Base-by-base conservation (phyloP, 2,329 filamentous ascomycete species). In the Dactylellina drechsleri region DNA sequence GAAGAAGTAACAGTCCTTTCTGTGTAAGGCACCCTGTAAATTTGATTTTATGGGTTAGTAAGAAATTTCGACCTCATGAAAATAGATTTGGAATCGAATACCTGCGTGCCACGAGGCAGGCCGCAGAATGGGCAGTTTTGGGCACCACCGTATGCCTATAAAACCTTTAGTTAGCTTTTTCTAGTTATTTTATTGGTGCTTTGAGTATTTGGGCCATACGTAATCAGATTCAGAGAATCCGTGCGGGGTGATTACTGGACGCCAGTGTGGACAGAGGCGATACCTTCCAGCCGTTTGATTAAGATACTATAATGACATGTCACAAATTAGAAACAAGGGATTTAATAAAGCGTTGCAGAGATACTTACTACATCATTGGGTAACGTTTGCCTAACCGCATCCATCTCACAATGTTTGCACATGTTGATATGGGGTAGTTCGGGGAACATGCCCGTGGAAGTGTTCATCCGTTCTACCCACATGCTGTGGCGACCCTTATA, bases 241-340 rank as follows among this genome's bases (percentile, higher is more conserved):
- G 15, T 59, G 20, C 12, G 36, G 10, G 15, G 31, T 23, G n/a
- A 40, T 20, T 2, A 65, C 60, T 8, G 43, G 53, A 28, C 60
- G 59, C 53, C 54, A 72, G 41, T 72, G 67, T 10, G 67, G 67
- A 20, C 67, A 72, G 54, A 72, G 67, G 13, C 67, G 60, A 28
- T 72, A 72, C 59, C 67, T 58, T 7, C 45, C 26, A 23, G 59
- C 41, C 0, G 67, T 65, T 41, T 61, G 13, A n/a, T 4, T 18
- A 16, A 23, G n/a, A 1, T 53, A 28, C 8, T 18, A 40, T 23
- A 10, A 23, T 64, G 2, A 47, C 1, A 47, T 47, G 7, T 47
- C 16, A 6, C 13, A 12, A 2, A 16, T 47, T n/a, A 47, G 43
- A n/a, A 47, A 8, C 43, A 4, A 36, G 31, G 6, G 6, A 36